Conservation (phyloP, 1,139 yeast genomes). For the Kurtzmaniella quercitrusa region DNA sequence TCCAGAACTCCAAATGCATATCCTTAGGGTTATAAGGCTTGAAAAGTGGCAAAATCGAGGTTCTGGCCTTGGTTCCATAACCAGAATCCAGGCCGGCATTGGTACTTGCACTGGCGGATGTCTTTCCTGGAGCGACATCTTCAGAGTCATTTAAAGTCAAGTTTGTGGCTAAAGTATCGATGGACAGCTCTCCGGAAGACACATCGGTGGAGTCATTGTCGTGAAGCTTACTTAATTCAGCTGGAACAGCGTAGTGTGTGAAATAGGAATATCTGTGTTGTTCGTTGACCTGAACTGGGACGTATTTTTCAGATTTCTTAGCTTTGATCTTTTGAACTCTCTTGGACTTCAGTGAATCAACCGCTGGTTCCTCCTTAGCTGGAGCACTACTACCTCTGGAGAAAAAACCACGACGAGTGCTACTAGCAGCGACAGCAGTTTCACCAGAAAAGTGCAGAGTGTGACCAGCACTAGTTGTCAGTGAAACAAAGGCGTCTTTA, state of each 20-base stretch:
- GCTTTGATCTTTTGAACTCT: constrained; percentile 5
- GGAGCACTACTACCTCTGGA: constrained; percentile 10
- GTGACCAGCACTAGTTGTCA: constrained; percentile 17
- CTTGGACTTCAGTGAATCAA: constrained; percentile 2
- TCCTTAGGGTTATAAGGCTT: constrained; percentile 24
- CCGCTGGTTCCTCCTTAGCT: not conserved
- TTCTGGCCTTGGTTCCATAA: constrained; percentile 5
- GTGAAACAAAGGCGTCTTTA: constrained; percentile 33
- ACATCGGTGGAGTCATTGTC: constrained; percentile 5
- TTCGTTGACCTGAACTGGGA: constrained; percentile 6
- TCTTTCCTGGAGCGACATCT: constrained; percentile 1
- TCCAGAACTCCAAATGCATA: constrained; percentile 23
- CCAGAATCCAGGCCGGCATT: not conserved
- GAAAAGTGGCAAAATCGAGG: constrained; percentile 13
- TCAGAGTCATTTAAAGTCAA: constrained; percentile 6
- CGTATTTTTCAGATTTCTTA: constrained; percentile 6
- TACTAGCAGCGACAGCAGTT: constrained; percentile 3
- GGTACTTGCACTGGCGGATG: not conserved
- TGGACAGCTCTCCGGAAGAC: constrained; percentile 1
- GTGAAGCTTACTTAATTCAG: constrained; percentile 2
- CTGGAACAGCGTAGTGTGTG: constrained; percentile 3
- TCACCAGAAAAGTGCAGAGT: constrained; percentile 3
- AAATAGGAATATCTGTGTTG: constrained; percentile 7
- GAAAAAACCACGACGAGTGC: constrained; percentile 15
- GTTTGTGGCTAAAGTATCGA: constrained; percentile 7